Evolutionary conservation across 1,139 yeast species (phyloP), one percentile per base, ranked within the genome.

Genomic region (Yamadazyma siamensis): DNA sequence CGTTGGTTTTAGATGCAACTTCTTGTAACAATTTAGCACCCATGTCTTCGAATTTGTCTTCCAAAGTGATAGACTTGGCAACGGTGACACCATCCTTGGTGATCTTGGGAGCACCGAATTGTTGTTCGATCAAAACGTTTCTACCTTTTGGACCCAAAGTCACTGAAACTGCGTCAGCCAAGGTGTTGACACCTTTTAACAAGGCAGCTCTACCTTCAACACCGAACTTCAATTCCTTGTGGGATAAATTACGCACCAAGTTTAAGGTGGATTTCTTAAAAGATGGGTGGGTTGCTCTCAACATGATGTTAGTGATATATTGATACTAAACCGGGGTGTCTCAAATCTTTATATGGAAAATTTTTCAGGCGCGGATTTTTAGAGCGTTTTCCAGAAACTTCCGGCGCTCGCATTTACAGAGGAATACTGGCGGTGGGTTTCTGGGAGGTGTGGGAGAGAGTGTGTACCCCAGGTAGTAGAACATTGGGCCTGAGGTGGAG

Each of bases 11-110:
- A 50, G 96, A 81, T 31, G 98, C 98, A 47, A 91, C 98, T 60
- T 91, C 98, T 67, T 91, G 98, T 56, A 91, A 73, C 50, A 91
- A 76, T 65, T 86, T 86, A 43, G 98, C 98, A 43, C 98, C 98
- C 70, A 87, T 71, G 66, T 91, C 94, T 71, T 91, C 97, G 56
- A 89, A 91, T 67, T 87, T 88, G 71, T 91, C 95, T 61, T 87
- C 72, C 52, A 91, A 72, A 32, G 80, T 77, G 56, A 91, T 82
- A 39, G 95, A 80, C 56, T 76, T 80, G 46, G 98, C 98, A 41
- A 91, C 98, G 27, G 98, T 91, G 36, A 91, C 98, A 80, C 98
- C 98, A 62, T 91, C 98, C 73, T 91, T 91, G 67, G 98, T 91
- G 74, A 91, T 91, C 75, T 91, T 91, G 56, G 98, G 98, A 29